Percentiles rank a stretch among this genome's conserved stretches.
phyloP scores from a whole-genome alignment of 148 eudicot species.

The Dysphania ambrosioides region DNA sequence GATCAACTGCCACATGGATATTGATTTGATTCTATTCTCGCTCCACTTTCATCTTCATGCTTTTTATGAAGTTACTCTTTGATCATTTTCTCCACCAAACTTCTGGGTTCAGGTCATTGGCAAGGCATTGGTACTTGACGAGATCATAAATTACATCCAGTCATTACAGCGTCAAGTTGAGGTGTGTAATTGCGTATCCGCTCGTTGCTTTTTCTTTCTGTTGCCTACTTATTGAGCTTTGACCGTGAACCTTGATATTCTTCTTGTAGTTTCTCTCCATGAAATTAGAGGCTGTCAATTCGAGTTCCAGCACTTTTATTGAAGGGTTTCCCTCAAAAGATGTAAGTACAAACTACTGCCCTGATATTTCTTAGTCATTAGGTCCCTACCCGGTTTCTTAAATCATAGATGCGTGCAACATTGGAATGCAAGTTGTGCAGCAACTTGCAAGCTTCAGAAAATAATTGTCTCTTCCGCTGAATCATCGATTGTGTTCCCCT shows the following conservation, averaged over 20 bases:
- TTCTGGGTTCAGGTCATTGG: conserved; percentile 74
- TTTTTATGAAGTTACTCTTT: background rate
- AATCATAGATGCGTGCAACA: background rate
- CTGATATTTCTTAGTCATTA: background rate
- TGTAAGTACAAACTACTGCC: conserved; percentile 43
- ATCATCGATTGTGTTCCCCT: too few species aligned
- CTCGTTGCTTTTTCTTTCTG: conserved; percentile 4
- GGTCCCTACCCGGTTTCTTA: background rate
- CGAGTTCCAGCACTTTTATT: conserved; percentile 48
- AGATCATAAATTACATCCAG: conserved; percentile 89
- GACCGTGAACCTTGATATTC: conserved; percentile 11
- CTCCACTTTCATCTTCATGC: background rate
- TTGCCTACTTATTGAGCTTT: conserved; percentile 8
- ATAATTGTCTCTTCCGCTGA: background rate
- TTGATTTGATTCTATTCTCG: background rate
- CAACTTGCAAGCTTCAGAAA: background rate
- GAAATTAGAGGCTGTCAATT: conserved; percentile 90
- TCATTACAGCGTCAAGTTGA: conserved; percentile 94
- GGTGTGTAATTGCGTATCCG: conserved; percentile 35
- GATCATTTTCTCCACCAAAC: background rate
- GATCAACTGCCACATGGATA: background rate
- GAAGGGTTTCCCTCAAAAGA: conserved; percentile 81
- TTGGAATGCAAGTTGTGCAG: background rate
- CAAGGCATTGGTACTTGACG: conserved; percentile 90
- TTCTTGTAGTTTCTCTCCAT: conserved; percentile 76